Base-by-base conservation (phyloP, 129 eudicot genomes). In the Lactuca sativa region DNA sequence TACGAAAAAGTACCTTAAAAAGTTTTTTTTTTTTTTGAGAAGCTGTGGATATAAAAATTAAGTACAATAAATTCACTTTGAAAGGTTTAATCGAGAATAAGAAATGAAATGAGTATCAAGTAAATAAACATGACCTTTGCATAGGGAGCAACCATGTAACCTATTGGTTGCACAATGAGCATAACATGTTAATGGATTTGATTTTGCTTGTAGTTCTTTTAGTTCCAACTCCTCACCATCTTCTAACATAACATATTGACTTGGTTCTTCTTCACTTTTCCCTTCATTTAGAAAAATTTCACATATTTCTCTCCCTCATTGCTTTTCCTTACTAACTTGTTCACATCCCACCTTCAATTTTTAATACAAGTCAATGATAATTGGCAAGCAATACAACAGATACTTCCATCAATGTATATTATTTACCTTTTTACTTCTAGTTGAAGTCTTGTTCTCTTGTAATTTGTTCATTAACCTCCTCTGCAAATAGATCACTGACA, bases 221-320 rank as follows among this genome's bases (percentile, higher is more conserved):
- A 21, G 21, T 21, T 93, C 99, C 77, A 90, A 76, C 70, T 93
- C 99, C 78, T 93, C 99, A 47, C 90, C 97, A 78, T 93, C 99
- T 38, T 76, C 71, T 62, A 89, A 70, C 74, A 56, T 71, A 10
- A 71, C 75, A 73, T 72, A 80, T 37, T 66, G 86, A 63, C 75
- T 72, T 38, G 14, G 58, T 60, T 78, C 77, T 60, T 78, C 77
- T 74, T 74, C 80, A 53, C 74, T 71, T 75, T 59, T 86, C 64
- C 56, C 74, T 54, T 76, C 74, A 66, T 76, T 82, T 70, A 86
- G 52, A 79, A 83, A 82, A 84, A 92, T 82, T 63, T 84, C 84
- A 78, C 98, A 92, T 67, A 66, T 77, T 53, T 72, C 88, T 72
- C 77, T 86, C 13, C 33, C 79, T 36, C 55, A 75, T 71, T 73